Evolutionary conservation across 192 early-diverging fungal species (phyloP).

Genomic region (Mortierella antarctica): DNA sequence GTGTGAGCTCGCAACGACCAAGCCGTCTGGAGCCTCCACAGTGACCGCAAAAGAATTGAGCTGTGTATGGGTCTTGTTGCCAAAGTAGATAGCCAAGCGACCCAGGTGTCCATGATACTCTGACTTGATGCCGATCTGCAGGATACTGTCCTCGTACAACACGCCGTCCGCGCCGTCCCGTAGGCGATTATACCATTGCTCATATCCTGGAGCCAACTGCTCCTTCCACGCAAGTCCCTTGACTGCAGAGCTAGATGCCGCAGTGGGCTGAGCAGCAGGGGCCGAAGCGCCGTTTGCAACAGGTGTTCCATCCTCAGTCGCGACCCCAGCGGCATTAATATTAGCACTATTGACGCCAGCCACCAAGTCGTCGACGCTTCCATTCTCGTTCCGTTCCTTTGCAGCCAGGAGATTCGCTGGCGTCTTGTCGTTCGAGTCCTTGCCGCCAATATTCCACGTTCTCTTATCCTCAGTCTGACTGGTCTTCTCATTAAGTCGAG

Average conservation of each 20-base stretch:
- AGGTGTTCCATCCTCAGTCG: constrained; percentile 24
- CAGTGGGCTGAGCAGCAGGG: constrained; percentile 9
- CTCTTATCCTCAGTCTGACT: constrained; percentile 95
- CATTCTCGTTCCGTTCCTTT: constrained; percentile 50
- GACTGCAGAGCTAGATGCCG: constrained; percentile 27
- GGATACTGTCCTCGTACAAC: constrained; percentile 87
- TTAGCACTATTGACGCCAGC: constrained; percentile 14
- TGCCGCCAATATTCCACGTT: constrained; percentile 93
- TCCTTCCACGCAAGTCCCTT: constrained; percentile 52
- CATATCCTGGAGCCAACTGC: constrained; percentile 61
- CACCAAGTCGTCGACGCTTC: constrained; percentile 39
- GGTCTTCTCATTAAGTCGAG: constrained; percentile 84
- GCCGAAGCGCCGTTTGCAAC: constrained; percentile 52
- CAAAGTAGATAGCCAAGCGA: constrained; percentile 89
- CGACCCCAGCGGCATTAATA: constrained; percentile 26
- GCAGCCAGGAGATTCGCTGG: constrained; percentile 57
- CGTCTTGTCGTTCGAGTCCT: constrained; percentile 76
- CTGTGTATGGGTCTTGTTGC: constrained; percentile 84
- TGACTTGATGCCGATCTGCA: constrained; percentile 93
- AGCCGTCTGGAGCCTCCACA: constrained; percentile 60
- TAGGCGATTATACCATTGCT: constrained; percentile 68
- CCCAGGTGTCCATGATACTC: constrained; percentile 94
- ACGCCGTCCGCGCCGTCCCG: constrained; percentile 86
- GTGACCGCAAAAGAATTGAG: constrained; percentile 72
- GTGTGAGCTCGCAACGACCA: constrained; percentile 65